Percentiles rank a stretch among this genome's conserved stretches.
phyloP scores from a whole-genome alignment of 805 yeast species.

The Yarrowia phangngaensis region DNA sequence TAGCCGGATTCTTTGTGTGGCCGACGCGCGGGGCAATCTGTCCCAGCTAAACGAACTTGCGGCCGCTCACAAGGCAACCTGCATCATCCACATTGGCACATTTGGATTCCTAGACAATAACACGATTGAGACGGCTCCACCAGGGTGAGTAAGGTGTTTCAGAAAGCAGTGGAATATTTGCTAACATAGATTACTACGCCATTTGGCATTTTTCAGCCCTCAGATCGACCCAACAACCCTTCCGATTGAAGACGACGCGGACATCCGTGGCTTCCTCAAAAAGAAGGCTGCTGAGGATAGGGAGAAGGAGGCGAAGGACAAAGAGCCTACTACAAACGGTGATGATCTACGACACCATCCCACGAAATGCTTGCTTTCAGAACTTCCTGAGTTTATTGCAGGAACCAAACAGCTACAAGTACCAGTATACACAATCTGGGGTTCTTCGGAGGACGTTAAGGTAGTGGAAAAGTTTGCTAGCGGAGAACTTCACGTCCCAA shows the following conservation, averaged over 20 bases:
- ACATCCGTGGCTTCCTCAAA: conserved; percentile 43
- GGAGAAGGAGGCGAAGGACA: too few species aligned
- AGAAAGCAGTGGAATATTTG: too few species aligned
- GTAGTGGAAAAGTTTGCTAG: conserved; percentile 60
- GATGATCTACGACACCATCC: too few species aligned
- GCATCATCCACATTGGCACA: conserved; percentile 69
- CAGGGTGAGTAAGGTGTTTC: conserved; percentile 52
- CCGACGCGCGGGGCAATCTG: conserved; percentile 55
- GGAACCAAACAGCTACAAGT: conserved; percentile 46
- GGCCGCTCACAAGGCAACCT: conserved; percentile 45
- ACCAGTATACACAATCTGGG: conserved; percentile 76
- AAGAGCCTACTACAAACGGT: too few species aligned
- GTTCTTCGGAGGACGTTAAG: conserved; percentile 68
- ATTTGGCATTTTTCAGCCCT: conserved; percentile 64
- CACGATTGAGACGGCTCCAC: conserved; percentile 53
- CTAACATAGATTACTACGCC: conserved; percentile 43
- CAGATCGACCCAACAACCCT: conserved; percentile 49
- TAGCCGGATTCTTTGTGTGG: conserved; percentile 46
- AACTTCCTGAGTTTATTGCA: conserved; percentile 47
- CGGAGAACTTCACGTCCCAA: conserved; percentile 53
- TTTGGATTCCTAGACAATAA: conserved; percentile 70
- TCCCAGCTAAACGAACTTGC: conserved; percentile 51
- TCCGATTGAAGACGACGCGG: conserved; percentile 51
- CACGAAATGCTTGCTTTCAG: conserved; percentile 42
- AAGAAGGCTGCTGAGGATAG: too few species aligned